Conservation (phyloP, 495 filamentous ascomycete species). For the Aspergillus avenaceus region DNA sequence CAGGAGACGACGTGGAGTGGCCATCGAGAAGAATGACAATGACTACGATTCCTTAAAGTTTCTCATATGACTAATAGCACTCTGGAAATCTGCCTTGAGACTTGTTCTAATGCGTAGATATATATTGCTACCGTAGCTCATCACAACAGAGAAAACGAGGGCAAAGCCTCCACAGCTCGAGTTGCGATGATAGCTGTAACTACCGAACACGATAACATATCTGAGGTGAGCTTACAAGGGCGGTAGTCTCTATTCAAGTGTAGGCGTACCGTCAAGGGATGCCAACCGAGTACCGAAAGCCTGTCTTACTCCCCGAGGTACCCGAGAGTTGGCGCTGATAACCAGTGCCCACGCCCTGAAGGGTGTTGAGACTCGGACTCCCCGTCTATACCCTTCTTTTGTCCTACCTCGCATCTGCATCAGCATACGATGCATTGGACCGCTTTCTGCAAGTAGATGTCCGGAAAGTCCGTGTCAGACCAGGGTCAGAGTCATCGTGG, state of each 20-base stretch:
- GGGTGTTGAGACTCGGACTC: neutral
- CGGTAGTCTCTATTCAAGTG: neutral
- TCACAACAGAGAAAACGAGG: neutral
- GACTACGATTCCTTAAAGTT: no score
- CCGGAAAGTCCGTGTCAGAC: neutral
- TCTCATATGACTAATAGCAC: neutral
- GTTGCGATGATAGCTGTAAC: neutral
- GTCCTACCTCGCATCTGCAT: neutral
- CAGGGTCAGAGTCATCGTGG: neutral
- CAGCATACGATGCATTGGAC: neutral
- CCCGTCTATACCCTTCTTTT: neutral
- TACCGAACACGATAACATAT: neutral
- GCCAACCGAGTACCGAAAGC: neutral
- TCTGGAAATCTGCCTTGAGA: neutral
- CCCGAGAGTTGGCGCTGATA: neutral
- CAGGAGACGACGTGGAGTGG: neutral
- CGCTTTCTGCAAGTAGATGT: neutral
- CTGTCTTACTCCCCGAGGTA: neutral
- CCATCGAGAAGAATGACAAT: no score
- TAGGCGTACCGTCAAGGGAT: neutral
- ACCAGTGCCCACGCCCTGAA: neutral
- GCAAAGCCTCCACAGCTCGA: no score
- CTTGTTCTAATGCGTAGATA: neutral
- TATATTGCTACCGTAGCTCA: neutral
- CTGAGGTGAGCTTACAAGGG: neutral